Evolutionary conservation across 1,139 yeast genomes (phyloP).

Genomic region (Taphrina wiesneri): DNA sequence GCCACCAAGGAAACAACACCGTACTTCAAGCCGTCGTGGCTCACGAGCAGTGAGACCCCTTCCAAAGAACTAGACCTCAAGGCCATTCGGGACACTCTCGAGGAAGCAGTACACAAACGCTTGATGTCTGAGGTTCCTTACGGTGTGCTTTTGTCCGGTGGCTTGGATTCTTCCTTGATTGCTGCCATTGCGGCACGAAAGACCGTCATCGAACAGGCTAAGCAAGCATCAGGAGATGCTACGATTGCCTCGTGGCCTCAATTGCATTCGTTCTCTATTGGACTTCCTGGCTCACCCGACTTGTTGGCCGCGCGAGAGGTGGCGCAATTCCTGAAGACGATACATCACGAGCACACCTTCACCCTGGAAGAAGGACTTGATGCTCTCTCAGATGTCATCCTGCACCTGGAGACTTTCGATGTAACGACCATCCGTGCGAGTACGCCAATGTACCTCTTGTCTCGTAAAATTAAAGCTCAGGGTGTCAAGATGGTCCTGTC

Average conservation of each 20-base stretch:
- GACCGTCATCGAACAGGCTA: slow-evolving; percentile 53
- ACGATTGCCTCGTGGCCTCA: slow-evolving; percentile 67
- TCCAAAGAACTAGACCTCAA: slow-evolving; percentile 69
- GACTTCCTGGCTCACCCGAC: slow-evolving; percentile 97
- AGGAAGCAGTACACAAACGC: slow-evolving; percentile 96
- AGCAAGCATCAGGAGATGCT: slow-evolving; percentile 48
- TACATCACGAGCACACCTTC: slow-evolving; percentile 97
- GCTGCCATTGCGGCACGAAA: slow-evolving; percentile 97
- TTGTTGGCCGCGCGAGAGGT: slow-evolving; percentile 94
- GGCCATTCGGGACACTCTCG: slow-evolving; percentile 74
- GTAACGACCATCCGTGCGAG: slow-evolving; percentile 99
- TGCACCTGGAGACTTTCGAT: slow-evolving; percentile 94
- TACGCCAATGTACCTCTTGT: slow-evolving; percentile 95
- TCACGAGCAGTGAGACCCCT: slow-evolving; percentile 78
- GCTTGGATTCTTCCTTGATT: slow-evolving; percentile 91
- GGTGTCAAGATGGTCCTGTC: slow-evolving; percentile 99
- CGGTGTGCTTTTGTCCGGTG: slow-evolving; percentile 95
- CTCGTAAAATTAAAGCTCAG: slow-evolving; percentile 97
- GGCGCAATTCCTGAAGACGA: slow-evolving; percentile 86
- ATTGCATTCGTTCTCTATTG: slow-evolving; percentile 94
- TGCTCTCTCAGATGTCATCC: slow-evolving; percentile 89
- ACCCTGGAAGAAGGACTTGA: slow-evolving; percentile 95
- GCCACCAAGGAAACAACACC: slow-evolving; percentile 79
- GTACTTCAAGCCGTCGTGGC: slow-evolving; percentile 91
- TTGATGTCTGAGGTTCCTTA: slow-evolving; percentile 98